Base-by-base conservation (phyloP, 352 stramenopile species). In the Phytophthora hybrid region DNA sequence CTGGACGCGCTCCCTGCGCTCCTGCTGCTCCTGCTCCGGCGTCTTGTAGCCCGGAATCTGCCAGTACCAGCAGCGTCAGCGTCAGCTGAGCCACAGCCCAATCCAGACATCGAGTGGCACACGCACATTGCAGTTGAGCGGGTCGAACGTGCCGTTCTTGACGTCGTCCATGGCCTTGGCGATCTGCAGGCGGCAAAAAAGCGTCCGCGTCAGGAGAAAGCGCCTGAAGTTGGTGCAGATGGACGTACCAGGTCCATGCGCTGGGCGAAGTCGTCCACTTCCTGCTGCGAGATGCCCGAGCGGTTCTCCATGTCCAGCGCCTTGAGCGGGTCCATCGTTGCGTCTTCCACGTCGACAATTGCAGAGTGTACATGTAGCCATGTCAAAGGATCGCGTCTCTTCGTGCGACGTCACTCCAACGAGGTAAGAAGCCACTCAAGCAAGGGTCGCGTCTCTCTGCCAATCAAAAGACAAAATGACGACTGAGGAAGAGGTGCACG, bases 31-130 rank as follows among this genome's bases (percentile, higher is more conserved):
- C 60, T 95, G 87, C 58, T 91, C 88, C 0, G 81, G 81, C 2
- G 87, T 90, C 55, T 92, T 91, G 79, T 93, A 95, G 0, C 88
- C 88, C 5, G 87, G 88, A 59, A 95, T 90, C 84, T 92, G 71
- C 16, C n/a, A 53, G 9, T 21, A 63, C 41, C 46, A 29, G n/a
- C 46, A 53, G n/a, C n/a, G 46, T 53, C n/a, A 31, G 8, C 13
- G 19, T 31, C 18, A 34, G 37, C n/a, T 62, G 1, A 29, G 23
- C 23, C 23, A 29, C 23, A 29, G 3, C 26, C 26, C 26, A 7
- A 31, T 31, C 4, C 26, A 31, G 26, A 31, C 26, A 31, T 31
- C 11, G 11, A 16, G 5, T 21, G 4, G 49, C 41, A 9, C n/a
- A 34, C 58, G 46, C 62, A 90, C 85, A 46, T 93, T 92, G 76